Evolutionary conservation across 192 early-diverging fungal species (phyloP), one percentile per base, ranked within the genome.

Genomic region (Podila verticillata): DNA sequence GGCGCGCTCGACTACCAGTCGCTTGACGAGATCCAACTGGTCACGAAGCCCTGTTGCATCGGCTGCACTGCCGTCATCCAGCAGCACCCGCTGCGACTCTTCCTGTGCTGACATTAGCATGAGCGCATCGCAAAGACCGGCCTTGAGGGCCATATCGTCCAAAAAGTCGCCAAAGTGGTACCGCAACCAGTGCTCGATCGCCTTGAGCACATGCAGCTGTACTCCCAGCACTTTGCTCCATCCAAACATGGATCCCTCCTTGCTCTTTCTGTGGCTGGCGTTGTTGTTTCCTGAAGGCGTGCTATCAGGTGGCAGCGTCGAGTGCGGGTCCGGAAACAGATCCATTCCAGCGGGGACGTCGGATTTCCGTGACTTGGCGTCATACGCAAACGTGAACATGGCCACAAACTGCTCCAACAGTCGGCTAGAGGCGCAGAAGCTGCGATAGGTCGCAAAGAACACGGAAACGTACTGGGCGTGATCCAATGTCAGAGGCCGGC

Each of bases 361-460:
- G 3, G 67, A 70, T 9, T 60, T 44, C 47, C 61, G 61, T 5
- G 22, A 19, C 26, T 26, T 57, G 30, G 49, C 20, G 22, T 69
- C 60, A 28, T 82, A 75, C 5, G 87, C 84, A 20, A 77, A 75
- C 1, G 66, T 66, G 44, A 84, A 88, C 51, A 72, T 73, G 17
- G 72, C 74, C 35, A 71, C 66, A 17, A 88, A 57, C 22, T 82
- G 73, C 20, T 86, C 84, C 22, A 88, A 61, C 20, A 88, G 56
- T 8, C 75, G 72, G 26, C 48, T 71, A 13, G 65, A 30, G 7
- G 84, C 74, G 68, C 90, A 88, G 64, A 90, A 92, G 54, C 85
- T 87, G 22, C 92, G 87, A 73, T 90, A 93, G 24, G 90, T 91
- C 15, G 86, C 83, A 83, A 93, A 88, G 48, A 93, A 90, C 17